A percentile compares a stretch with the other conserved stretches of the same genome.
Conservation (phyloP, 2,329 filamentous ascomycete genomes). For the Didymella arachidicola region DNA sequence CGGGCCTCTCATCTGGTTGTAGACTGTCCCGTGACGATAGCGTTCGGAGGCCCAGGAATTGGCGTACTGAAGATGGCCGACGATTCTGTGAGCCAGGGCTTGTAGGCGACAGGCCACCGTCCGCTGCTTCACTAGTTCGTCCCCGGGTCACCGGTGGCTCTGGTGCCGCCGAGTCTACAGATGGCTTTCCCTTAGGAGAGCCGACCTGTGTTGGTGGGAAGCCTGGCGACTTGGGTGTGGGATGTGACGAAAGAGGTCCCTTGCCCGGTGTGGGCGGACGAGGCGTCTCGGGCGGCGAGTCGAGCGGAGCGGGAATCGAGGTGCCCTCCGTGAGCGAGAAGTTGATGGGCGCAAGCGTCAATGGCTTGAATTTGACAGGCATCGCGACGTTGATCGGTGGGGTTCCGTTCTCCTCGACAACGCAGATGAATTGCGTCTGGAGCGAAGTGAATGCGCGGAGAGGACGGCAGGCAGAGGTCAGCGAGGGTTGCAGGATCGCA, state of each 20-base stretch:
- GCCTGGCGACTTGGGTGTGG: conserved; percentile 46
- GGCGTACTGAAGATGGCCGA: conserved; percentile 52
- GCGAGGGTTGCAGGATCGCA: conserved; percentile 28
- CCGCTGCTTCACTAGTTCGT: conserved; percentile 41
- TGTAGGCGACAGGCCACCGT: conserved; percentile 40
- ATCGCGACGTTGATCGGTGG: conserved; percentile 29
- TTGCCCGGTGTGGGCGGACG: conserved; percentile 50
- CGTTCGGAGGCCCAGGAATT: conserved; percentile 51
- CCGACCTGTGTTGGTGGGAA: conserved; percentile 33
- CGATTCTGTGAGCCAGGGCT: conserved; percentile 33
- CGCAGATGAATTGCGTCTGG: conserved; percentile 19
- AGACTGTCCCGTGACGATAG: conserved; percentile 47
- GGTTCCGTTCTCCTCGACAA: conserved; percentile 11
- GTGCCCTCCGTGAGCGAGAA: conserved; percentile 55
- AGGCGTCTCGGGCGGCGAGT: conserved; percentile 50
- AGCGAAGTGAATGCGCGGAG: conserved; percentile 28
- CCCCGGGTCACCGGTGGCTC: conserved; percentile 28
- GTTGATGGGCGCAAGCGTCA: conserved; percentile 50
- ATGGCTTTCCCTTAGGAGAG: conserved; percentile 30
- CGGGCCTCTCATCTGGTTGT: conserved; percentile 46
- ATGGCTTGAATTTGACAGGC: conserved; percentile 47
- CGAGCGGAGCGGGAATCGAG: conserved; percentile 51
- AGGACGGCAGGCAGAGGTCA: conserved; percentile 25
- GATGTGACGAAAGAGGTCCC: conserved; percentile 53
- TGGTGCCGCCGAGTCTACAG: conserved; percentile 15